Conservation (phyloP, 2,329 filamentous ascomycete species). For the Coniella vitis region DNA sequence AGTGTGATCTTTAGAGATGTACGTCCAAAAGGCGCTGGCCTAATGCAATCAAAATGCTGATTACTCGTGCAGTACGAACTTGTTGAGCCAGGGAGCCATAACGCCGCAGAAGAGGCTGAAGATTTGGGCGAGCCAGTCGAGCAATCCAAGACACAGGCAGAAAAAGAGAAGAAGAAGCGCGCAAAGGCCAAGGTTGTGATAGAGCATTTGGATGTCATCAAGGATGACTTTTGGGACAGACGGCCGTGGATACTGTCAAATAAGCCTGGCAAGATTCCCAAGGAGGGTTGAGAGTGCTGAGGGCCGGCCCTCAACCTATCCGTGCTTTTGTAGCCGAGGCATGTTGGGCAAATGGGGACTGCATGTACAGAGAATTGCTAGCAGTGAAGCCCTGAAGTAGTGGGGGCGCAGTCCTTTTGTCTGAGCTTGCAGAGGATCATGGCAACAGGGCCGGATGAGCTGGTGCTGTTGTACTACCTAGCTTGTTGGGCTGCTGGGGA, state of each 20-base stretch:
- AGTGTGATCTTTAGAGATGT: slow-evolving; percentile 83
- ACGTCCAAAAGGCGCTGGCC: slow-evolving; percentile 24
- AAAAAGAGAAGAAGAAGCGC: slow-evolving; percentile 75
- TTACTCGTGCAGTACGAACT: slow-evolving; percentile 54
- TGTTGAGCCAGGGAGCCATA: slow-evolving; percentile 49
- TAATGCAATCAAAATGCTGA: not conserved
- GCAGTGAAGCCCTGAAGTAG: too few relatives aligned
- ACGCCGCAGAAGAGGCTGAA: slow-evolving; percentile 40
- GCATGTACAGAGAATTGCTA: too few relatives aligned
- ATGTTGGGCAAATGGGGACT: too few relatives aligned
- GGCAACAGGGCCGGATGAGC: too few relatives aligned
- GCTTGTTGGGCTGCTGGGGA: too few relatives aligned
- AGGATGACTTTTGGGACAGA: slow-evolving; percentile 85
- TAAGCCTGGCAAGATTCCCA: slow-evolving; percentile 64
- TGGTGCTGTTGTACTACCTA: too few relatives aligned
- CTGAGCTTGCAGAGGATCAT: too few relatives aligned
- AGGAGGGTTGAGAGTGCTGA: slow-evolving; percentile 36
- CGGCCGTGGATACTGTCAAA: slow-evolving; percentile 79
- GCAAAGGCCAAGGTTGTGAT: slow-evolving; percentile 75
- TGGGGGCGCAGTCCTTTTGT: too few relatives aligned
- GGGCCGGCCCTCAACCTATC: too few relatives aligned
- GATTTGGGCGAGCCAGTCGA: slow-evolving; percentile 44
- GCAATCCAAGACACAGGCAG: slow-evolving; percentile 70
- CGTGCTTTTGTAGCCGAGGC: too few relatives aligned
- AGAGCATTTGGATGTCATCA: slow-evolving; percentile 89